A percentile compares a stretch with the other conserved stretches of the same genome.
Conservation (phyloP, 140 eudicot species). For the Stevia rebaudiana region DNA sequence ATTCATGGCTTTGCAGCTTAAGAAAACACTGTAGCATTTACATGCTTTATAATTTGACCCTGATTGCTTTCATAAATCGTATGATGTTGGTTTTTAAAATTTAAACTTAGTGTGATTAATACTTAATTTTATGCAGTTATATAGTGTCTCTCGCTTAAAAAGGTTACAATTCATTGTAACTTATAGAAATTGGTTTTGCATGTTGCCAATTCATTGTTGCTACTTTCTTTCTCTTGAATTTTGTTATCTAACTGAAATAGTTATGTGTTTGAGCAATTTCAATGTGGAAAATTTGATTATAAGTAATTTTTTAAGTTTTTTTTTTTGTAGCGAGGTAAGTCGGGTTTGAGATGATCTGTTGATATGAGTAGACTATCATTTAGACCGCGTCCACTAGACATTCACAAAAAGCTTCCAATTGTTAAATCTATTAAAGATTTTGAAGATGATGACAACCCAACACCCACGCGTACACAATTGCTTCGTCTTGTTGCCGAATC, state of each 20-base stretch:
- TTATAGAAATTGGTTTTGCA: conserved; percentile 1
- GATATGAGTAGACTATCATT: conserved; percentile 84
- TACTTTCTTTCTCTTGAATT: neutral
- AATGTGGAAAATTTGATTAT: neutral
- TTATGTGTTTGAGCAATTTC: neutral
- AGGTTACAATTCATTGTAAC: neutral
- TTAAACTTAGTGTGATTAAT: neutral
- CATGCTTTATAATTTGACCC: neutral
- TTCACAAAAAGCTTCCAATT: conserved; percentile 88
- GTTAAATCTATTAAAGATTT: conserved; percentile 72
- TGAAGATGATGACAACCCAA: conserved; percentile 81
- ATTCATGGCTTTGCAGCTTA: neutral
- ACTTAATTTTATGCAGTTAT: neutral
- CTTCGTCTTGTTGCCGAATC: conserved; percentile 77
- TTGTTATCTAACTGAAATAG: neutral
- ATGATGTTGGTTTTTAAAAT: neutral
- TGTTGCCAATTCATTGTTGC: neutral
- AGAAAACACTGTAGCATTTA: neutral
- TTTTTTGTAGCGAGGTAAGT: conserved; percentile 10
- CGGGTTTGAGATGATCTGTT: conserved; percentile 39
- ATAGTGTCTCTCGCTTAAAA: neutral
- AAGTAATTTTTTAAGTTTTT: neutral
- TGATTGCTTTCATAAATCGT: neutral
- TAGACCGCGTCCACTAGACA: conserved; percentile 92
- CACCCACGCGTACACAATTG: conserved; percentile 71